Base-by-base conservation (phyloP, 2,329 filamentous ascomycete species). In the Bisporella sp. region DNA sequence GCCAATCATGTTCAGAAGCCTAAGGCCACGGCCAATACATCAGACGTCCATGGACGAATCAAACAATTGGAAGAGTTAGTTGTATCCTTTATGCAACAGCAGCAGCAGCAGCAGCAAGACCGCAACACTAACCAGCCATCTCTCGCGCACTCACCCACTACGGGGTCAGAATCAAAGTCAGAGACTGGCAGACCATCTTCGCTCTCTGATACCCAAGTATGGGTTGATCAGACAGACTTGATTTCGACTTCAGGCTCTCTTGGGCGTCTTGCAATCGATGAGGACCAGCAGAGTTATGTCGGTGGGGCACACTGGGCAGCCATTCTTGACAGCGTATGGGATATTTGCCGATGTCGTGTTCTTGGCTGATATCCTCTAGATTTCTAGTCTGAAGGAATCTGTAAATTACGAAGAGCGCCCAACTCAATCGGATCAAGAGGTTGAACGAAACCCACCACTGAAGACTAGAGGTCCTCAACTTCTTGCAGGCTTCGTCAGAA, bases 291-390 rank as follows among this genome's bases (percentile, higher is more conserved):
- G 32, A 77, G 71, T 28, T 81, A 78, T 56, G 73, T 81, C 4
- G 78, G 77, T 1, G 75, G 74, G 5, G 77, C 76, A 46, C 77
- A 81, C 45, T 79, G 77, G 54, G 73, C 78, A 69, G 78, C 78
- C 2, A 78, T 81, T 63, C 63, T 81, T 6, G 75, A 79, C 55
- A 77, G 79, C 66, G 77, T 79, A 58, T 40, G 54, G 28, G 4
- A 8, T 21, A 21, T 21, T 21, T 21, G 21, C 21, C 21, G 21
- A 21, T 21, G 21, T 21, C 21, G 21, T 21, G 21, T 21, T 21
- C 21, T 21, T 21, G 21, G 21, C 21, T 21, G 21, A 21, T 21
- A 21, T 21, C 21, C 21, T 21, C 21, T 55, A 80, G 75, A 80
- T 82, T 42, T 74, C 80, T 54, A 76, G 79, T 40, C 64, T 81